These are phyloP conservation scores for Ceratobasidium sp. DNA, from an alignment of 1,284 basidiomycete genomes.

Conservation along the genomic window DNA sequence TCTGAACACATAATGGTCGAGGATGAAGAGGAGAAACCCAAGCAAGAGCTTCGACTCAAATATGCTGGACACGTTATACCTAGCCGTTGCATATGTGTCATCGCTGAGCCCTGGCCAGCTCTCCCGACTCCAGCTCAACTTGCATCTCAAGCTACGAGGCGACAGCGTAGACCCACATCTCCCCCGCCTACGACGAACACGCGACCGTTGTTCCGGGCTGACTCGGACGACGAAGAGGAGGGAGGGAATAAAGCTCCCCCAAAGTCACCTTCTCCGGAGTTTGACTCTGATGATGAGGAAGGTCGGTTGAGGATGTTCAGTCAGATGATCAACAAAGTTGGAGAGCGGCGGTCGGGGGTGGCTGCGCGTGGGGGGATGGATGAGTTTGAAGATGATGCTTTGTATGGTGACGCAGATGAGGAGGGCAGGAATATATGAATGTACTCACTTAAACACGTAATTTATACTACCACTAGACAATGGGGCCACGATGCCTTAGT, in stretches of 20 bases:
- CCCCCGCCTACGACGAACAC: constrained; percentile 1
- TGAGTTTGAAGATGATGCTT: constrained; percentile 35
- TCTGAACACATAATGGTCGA: constrained; percentile 30
- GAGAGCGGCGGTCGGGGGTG: constrained; percentile 21
- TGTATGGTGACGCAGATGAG: constrained; percentile 39
- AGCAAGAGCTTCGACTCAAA: constrained; percentile 39
- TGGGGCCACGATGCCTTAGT: background rate
- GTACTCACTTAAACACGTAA: too few species aligned
- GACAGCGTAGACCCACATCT: background rate
- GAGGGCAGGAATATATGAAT: constrained; percentile 25
- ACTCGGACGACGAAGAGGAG: constrained; percentile 32
- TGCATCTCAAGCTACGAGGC: constrained; percentile 27
- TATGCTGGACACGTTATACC: constrained; percentile 43
- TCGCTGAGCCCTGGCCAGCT: constrained; percentile 42
- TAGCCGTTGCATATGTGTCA: constrained; percentile 42
- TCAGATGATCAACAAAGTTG: constrained; percentile 37
- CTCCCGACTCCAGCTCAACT: constrained; percentile 36
- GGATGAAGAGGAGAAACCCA: constrained; percentile 44
- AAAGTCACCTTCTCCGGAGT: constrained; percentile 8
- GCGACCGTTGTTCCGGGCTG: constrained; percentile 20
- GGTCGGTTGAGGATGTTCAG: constrained; percentile 29
- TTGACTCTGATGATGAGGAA: constrained; percentile 35
- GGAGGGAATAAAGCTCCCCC: background rate
- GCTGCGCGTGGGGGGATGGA: constrained; percentile 28
- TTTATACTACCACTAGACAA: too few species aligned